A percentile compares a stretch with the other conserved stretches of the same genome.
Evolutionary conservation across 129 eudicot species (phyloP).

Genomic region (Mikania micrantha): DNA sequence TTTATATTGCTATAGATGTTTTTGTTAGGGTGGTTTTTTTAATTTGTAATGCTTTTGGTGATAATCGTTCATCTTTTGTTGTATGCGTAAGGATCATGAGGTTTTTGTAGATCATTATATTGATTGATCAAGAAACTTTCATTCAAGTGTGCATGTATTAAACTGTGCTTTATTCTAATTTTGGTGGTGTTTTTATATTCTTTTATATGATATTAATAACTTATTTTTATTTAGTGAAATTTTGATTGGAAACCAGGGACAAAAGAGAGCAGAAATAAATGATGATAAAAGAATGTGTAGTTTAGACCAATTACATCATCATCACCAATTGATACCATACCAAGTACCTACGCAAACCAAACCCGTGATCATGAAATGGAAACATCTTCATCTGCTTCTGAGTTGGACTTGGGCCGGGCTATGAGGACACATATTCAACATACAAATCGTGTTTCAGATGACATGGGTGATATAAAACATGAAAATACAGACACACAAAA

Average conservation of each 20-base stretch:
- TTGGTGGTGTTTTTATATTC: background rate
- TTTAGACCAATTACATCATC: constrained; percentile 65
- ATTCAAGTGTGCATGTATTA: background rate
- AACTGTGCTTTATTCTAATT: background rate
- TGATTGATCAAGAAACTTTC: background rate
- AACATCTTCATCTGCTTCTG: constrained; percentile 84
- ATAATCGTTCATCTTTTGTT: background rate
- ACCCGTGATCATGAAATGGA: constrained; percentile 69
- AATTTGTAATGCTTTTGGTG: background rate
- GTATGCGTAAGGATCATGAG: background rate
- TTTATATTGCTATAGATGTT: background rate
- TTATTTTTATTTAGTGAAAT: constrained; percentile 2
- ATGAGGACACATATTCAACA: constrained; percentile 50
- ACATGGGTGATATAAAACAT: constrained; percentile 33
- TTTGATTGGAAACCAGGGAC: constrained; percentile 79
- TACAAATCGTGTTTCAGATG: constrained; percentile 57
- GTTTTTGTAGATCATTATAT: background rate
- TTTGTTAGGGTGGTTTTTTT: background rate
- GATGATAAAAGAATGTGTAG: constrained; percentile 83
- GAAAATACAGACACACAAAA: constrained; percentile 22
- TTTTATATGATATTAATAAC: too few relatives aligned
- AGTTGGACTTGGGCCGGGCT: constrained; percentile 51
- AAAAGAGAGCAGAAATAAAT: constrained; percentile 55
- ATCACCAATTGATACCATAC: constrained; percentile 35
- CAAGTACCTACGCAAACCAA: constrained; percentile 26